phyloP scores from a whole-genome alignment of 2,329 filamentous ascomycete genomes.

The Paecilomyces sp. region DNA sequence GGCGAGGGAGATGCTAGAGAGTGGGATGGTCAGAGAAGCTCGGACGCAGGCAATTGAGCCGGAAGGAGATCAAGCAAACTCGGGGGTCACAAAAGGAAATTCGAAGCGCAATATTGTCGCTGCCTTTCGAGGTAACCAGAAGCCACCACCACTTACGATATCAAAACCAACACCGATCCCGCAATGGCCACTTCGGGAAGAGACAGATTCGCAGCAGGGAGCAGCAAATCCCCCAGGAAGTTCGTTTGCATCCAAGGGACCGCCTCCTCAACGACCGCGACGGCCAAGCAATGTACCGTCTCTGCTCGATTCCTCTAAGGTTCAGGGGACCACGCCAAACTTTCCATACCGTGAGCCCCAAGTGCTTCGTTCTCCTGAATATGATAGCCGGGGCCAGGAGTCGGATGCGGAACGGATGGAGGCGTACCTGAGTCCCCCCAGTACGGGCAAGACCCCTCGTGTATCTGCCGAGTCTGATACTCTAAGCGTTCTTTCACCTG shows the following conservation, averaged over 20 bases:
- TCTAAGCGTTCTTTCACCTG: slow-evolving; percentile 17
- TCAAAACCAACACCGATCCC: slow-evolving; percentile 26
- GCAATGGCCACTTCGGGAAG: slow-evolving; percentile 42
- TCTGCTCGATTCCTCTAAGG: slow-evolving; percentile 18
- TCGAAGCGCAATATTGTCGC: neutral
- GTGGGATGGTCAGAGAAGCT: slow-evolving; percentile 18
- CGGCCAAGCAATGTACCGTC: slow-evolving; percentile 32
- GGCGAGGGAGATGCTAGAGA: slow-evolving; percentile 26
- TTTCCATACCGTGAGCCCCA: neutral
- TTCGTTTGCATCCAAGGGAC: slow-evolving; percentile 23
- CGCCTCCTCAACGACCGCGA: slow-evolving; percentile 34
- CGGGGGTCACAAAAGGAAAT: neutral
- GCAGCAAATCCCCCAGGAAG: slow-evolving; percentile 17
- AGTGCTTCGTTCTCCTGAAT: neutral
- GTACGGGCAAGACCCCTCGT: slow-evolving; percentile 15
- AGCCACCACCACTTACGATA: slow-evolving; percentile 9
- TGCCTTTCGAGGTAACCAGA: slow-evolving; percentile 5
- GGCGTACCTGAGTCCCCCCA: slow-evolving; percentile 14
- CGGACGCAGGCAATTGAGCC: neutral
- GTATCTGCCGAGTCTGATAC: slow-evolving; percentile 22
- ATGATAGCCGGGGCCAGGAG: neutral
- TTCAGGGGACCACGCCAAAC: neutral
- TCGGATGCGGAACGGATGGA: slow-evolving; percentile 16
- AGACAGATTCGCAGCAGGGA: slow-evolving; percentile 15
- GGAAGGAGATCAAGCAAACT: neutral